Conservation (phyloP, 352 stramenopile species). For the Pythium chondricola region DNA sequence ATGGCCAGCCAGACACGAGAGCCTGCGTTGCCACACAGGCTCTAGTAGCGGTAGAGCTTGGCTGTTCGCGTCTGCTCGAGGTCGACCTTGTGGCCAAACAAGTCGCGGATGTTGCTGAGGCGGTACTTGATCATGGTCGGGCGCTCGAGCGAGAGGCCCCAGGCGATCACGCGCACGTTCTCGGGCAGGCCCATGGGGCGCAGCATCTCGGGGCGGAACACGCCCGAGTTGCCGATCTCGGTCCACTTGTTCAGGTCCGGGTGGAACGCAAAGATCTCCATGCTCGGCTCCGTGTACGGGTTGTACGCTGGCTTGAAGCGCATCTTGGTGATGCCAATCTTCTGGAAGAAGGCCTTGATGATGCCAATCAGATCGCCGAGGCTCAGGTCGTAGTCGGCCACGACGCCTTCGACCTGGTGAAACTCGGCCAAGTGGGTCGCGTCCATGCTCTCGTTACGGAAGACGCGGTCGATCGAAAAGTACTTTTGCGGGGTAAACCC, state of each 20-base stretch:
- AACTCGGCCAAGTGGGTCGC: conserved; percentile 99
- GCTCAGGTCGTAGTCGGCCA: conserved; percentile 98
- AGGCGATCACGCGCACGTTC: conserved; percentile 99
- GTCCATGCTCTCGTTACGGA: conserved; percentile 99
- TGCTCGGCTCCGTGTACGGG: conserved; percentile 99
- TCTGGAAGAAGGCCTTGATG: conserved; percentile 99
- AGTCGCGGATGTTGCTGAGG: conserved; percentile 99
- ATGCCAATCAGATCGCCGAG: conserved; percentile 98
- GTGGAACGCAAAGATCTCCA: conserved; percentile 99
- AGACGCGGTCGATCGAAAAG: conserved; percentile 99
- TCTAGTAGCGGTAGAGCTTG: conserved; percentile 85
- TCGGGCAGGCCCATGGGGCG: conserved; percentile 97
- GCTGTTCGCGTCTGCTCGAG: conserved; percentile 93
- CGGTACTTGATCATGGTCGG: conserved; percentile 99
- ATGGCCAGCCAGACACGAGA: no score
- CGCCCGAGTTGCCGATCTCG: conserved; percentile 98
- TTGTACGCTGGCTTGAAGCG: conserved; percentile 99
- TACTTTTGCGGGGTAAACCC: conserved; percentile 98
- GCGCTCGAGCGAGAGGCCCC: conserved; percentile 97
- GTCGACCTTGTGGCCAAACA: conserved; percentile 99
- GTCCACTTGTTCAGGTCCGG: conserved; percentile 99
- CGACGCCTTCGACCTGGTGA: conserved; percentile 99
- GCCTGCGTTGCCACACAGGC: no score
- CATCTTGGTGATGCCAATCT: conserved; percentile 97
- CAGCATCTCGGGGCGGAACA: conserved; percentile 99